Base-by-base conservation (phyloP, 495 filamentous ascomycete species). In the Podospora sp. region DNA sequence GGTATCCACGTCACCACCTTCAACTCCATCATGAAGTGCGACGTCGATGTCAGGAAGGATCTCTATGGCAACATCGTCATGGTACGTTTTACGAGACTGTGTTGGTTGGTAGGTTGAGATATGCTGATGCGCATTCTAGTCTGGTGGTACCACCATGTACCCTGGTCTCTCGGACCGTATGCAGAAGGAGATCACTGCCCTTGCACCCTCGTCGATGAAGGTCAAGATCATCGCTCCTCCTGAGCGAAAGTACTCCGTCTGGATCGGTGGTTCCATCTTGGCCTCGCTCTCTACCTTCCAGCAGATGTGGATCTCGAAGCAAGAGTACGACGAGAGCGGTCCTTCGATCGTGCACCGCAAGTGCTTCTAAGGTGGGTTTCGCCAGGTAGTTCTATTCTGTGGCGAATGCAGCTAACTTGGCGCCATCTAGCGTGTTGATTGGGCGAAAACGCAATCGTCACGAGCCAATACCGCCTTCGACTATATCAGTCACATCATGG, bases 281-380 rank as follows among this genome's bases (percentile, higher is more conserved):
- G 95, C 95, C 71, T 99, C 95, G 69, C 92, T 99, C 71, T 99
- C 95, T 67, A 98, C 95, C 84, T 98, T 98, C 93, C 95, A 99
- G 86, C 95, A 98, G 86, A 99, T 99, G 96, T 99, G 95, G 95
- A 98, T 99, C 90, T 99, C 95, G 71, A 99, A 99, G 92, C 95
- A 99, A 86, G 95, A 98, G 88, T 98, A 98, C 88, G 95, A 99
- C 85, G 95, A 99, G 91, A 93, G 90, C 81, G 95, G 95, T 82
- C 95, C 95, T 75, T 97, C 93, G 75, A 98, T 99, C 79, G 95
- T 99, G 73, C 95, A 99, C 90, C 94, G 95, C 92, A 99, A 99
- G 92, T 99, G 93, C 91, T 97, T 97, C 91, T 97, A 97, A 96
- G 88, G 88, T 89, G 25, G 64, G 69, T 46, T 24, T 16, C 50